phyloP scores from a whole-genome alignment of 495 filamentous ascomycete genomes.

The Penicillium daleae region DNA sequence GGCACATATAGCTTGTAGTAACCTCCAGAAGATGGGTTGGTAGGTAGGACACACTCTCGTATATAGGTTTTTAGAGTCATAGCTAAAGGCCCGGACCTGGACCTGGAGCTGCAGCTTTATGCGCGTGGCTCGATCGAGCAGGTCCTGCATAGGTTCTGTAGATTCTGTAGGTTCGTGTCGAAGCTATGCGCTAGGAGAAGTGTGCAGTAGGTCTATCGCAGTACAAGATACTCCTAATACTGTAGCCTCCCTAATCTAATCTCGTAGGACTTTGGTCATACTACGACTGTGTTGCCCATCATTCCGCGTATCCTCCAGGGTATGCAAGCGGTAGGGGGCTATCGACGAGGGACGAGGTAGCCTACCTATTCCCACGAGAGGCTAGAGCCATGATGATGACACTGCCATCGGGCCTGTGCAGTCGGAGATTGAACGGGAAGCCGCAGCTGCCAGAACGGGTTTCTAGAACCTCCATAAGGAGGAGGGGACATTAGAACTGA shows the following conservation, averaged over 20 bases:
- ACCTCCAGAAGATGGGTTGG: neutral
- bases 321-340: neutral
- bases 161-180: neutral
- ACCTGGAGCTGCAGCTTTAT: conserved; percentile 2
- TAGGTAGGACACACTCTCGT: neutral
- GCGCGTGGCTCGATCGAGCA: conserved; percentile 3
- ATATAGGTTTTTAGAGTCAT: neutral
- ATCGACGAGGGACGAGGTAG: neutral
- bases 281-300: neutral
- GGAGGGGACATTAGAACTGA: neutral
- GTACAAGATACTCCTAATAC: too few relatives aligned
- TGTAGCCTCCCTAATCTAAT: neutral
- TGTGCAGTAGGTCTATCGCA: neutral
- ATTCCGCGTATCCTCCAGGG: neutral
- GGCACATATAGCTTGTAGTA: neutral
- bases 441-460: conserved; percentile 21
- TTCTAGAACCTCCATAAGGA: conserved; percentile 23
- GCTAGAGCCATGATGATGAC: neutral
- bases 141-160: neutral
- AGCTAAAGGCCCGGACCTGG: neutral
- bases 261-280: neutral
- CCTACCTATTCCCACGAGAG: neutral
- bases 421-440: conserved; percentile 20
- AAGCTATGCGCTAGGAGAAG: neutral
- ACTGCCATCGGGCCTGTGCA: neutral